Conservation (phyloP, 257 asterid species). For the Plectranthus barbatus region DNA sequence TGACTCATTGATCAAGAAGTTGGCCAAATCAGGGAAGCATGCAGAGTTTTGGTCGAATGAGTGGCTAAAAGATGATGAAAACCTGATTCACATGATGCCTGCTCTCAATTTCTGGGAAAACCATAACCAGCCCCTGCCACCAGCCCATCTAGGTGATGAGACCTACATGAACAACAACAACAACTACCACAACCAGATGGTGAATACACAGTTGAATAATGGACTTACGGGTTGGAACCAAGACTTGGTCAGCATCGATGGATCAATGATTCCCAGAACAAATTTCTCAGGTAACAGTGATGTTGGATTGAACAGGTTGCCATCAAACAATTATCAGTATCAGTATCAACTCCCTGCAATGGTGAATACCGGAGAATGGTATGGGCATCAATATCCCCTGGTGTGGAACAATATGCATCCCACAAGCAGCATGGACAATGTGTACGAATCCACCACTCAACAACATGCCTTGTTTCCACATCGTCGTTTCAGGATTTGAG, state of each 20-base stretch:
- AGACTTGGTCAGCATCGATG: conserved; percentile 5
- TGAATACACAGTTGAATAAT: conserved; percentile 7
- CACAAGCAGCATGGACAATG: background rate
- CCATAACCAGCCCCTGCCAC: conserved; percentile 10
- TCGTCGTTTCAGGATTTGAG: background rate
- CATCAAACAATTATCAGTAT: conserved; percentile 18
- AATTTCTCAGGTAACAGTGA: conserved; percentile 9
- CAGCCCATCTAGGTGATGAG: conserved; percentile 3
- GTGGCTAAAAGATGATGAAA: conserved; percentile 7
- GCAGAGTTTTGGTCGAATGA: conserved; percentile 41
- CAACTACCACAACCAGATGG: conserved; percentile 1
- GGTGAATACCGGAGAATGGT: conserved; percentile 25
- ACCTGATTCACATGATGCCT: conserved; percentile 12
- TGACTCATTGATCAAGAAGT: conserved; percentile 19
- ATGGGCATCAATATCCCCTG: conserved; percentile 21
- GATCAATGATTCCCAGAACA: conserved; percentile 1
- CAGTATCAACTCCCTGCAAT: conserved; percentile 13
- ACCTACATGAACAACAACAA: conserved; percentile 10
- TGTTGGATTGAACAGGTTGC: background rate
- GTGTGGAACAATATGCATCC: conserved; percentile 14
- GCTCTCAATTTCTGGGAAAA: conserved; percentile 5
- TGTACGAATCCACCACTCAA: background rate
- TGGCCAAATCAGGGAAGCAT: conserved; percentile 45
- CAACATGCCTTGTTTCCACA: conserved; percentile 5
- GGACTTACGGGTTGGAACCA: conserved; percentile 14